Conservation (phyloP, 345 rosid genomes). For the Heritiera littoralis region DNA sequence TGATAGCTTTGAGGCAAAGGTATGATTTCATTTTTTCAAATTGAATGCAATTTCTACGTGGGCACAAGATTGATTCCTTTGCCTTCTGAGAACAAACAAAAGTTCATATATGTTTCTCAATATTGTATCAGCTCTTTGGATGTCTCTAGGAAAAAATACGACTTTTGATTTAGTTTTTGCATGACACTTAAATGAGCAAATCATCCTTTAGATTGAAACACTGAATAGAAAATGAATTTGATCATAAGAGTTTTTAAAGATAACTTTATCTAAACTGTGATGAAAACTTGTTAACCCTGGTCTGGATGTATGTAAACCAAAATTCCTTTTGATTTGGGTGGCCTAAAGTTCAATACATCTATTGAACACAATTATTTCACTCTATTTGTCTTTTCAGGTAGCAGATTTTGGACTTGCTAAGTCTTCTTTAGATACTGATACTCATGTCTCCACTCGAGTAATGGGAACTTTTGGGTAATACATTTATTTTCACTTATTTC, state of each 20-base stretch:
- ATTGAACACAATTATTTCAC: neutral
- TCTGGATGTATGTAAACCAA: neutral
- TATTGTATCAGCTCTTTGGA: conserved; percentile 3
- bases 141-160: neutral
- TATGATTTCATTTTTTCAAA: conserved; percentile 28
- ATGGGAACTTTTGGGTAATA: conserved; percentile 94
- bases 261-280: neutral
- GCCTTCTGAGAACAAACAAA: neutral
- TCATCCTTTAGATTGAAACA: neutral
- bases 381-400: conserved; percentile 44
- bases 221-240: neutral
- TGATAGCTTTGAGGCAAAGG: conserved; percentile 74
- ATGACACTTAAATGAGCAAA: neutral
- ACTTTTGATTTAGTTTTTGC: neutral
- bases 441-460: conserved; percentile 86
- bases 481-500: conserved; percentile 1
- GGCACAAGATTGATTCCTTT: neutral
- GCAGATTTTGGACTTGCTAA: conserved; percentile 96
- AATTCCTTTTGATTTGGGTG: neutral
- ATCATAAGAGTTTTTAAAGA: neutral
- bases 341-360: neutral
- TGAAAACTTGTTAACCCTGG: neutral
- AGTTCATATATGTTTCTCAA: neutral
- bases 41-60: neutral
- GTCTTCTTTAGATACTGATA: conserved; percentile 65